Evolutionary conservation across 1,284 basidiomycete genomes (phyloP).

Genomic region (Pseudozyma sp.): DNA sequence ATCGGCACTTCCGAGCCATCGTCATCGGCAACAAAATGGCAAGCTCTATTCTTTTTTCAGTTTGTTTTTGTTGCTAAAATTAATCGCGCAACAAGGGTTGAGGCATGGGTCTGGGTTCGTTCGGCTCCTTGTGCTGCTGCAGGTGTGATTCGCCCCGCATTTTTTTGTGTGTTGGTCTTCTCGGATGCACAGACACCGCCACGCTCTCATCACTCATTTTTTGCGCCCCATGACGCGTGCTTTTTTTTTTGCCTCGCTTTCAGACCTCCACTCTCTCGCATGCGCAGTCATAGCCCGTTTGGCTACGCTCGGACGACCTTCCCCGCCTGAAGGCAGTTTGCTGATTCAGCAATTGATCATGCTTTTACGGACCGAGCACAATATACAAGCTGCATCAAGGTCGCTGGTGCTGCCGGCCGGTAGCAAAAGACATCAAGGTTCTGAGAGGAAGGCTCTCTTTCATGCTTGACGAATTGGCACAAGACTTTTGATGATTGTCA

Average conservation of each 20-base stretch:
- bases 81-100: conserved; percentile 1
- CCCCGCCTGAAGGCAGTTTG: neutral
- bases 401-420: too few relatives aligned
- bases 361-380: too few relatives aligned
- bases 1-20: neutral
- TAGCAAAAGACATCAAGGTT: too few relatives aligned
- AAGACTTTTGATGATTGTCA: too few relatives aligned
- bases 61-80: neutral
- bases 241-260: neutral
- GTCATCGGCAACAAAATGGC: conserved; percentile 1
- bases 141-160: conserved; percentile 21
- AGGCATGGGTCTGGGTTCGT: conserved; percentile 3
- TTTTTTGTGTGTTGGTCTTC: neutral
- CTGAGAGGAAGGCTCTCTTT: too few relatives aligned
- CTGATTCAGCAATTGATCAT: conserved; percentile 4
- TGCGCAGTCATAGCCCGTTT: neutral
- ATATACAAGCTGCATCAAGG: too few relatives aligned
- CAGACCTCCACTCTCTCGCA: conserved; percentile 7
- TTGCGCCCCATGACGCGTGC: conserved; percentile 11
- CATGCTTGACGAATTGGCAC: too few relatives aligned
- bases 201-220: neutral
- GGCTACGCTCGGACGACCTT: neutral
- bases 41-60: neutral
- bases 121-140: conserved; percentile 8
- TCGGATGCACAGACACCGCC: neutral